These are phyloP conservation scores for Coemansia sp. DNA, from an alignment of 192 early-diverging fungal species.

Conservation along the genomic window DNA sequence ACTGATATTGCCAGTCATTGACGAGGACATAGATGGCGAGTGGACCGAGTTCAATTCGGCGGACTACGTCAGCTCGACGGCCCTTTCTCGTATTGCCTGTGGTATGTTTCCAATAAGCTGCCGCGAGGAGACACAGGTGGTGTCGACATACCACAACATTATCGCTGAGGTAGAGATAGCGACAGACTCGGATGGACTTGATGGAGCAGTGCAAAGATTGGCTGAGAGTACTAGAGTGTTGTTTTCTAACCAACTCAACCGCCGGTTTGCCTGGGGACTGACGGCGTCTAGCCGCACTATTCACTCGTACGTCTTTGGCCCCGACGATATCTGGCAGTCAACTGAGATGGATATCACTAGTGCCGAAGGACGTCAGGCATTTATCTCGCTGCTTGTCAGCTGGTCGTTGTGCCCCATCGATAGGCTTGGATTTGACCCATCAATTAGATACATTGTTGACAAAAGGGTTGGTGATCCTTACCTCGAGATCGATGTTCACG, in stretches of 20 bases:
- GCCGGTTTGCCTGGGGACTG: too few species aligned
- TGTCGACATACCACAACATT: too few species aligned
- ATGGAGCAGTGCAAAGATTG: too few species aligned
- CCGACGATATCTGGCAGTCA: neutral
- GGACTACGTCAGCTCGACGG: too few species aligned
- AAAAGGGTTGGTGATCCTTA: neutral
- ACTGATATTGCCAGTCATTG: too few species aligned
- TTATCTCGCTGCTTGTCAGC: conserved; percentile 13
- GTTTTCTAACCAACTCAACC: neutral
- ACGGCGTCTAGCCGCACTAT: neutral
- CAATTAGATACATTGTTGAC: neutral
- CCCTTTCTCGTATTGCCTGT: too few species aligned
- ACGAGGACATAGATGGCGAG: too few species aligned
- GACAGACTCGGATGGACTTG: too few species aligned
- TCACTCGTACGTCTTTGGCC: neutral
- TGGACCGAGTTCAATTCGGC: too few species aligned
- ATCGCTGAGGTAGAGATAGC: too few species aligned
- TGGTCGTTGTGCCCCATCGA: conserved; percentile 11
- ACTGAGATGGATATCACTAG: neutral
- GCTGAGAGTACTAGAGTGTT: neutral
- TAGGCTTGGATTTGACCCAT: conserved; percentile 15
- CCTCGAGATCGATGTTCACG: conserved; percentile 1
- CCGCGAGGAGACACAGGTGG: too few species aligned
- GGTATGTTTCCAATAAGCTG: too few species aligned
- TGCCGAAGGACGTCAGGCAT: neutral